Conservation (phyloP, 305 asterid genomes). For the Euphrasia arctica region DNA sequence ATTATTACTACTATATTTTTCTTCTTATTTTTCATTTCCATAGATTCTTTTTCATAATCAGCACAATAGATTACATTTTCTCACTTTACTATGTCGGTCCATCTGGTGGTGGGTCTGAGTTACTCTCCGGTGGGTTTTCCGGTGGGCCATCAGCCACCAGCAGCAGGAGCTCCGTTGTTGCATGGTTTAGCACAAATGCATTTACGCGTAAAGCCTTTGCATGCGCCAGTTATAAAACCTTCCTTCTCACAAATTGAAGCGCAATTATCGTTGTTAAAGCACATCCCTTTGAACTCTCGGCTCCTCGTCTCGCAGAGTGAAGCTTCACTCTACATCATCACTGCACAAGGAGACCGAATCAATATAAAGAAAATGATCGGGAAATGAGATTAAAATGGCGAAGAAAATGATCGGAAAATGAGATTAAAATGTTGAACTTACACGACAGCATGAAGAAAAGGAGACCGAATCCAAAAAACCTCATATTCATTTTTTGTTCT, state of each 20-base stretch:
- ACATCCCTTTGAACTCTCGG: constrained; percentile 21
- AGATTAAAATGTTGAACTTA: constrained; percentile 18
- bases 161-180: not conserved
- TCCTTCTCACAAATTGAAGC: constrained; percentile 30
- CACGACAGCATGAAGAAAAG: constrained; percentile 30
- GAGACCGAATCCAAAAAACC: constrained; percentile 20
- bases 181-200: constrained; percentile 31
- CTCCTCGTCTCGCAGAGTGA: constrained; percentile 30
- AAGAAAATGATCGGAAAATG: not conserved
- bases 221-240: constrained; percentile 26
- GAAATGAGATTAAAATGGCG: not conserved
- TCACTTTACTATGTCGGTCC: not conserved
- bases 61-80: not conserved
- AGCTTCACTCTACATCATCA: constrained; percentile 18
- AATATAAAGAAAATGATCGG: not conserved
- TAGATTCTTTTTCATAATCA: not conserved
- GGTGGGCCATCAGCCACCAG: not conserved
- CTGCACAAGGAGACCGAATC: constrained; percentile 13
- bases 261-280: constrained; percentile 30
- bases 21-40: not conserved
- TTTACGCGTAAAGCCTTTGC: constrained; percentile 24
- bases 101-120: not conserved
- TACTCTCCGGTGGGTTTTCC: not conserved
- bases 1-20: not conserved
- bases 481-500: constrained; percentile 21